These are phyloP conservation scores for Calonectria pteridis DNA, from an alignment of 2,329 filamentous ascomycete species.

Conservation along the genomic window DNA sequence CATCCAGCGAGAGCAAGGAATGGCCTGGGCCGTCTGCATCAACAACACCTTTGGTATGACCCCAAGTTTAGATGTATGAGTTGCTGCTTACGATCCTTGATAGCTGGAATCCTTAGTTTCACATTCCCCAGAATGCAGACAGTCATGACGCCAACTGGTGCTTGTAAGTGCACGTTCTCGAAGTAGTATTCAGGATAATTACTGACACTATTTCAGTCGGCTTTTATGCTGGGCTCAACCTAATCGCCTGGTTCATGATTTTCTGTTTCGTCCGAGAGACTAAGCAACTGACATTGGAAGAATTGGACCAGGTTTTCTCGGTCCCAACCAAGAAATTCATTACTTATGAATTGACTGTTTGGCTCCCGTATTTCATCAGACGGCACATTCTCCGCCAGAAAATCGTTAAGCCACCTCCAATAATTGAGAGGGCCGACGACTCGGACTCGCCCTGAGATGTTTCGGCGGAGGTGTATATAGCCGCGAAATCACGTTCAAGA, in stretches of 20 bases:
- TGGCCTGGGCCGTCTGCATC: slow-evolving; percentile 54
- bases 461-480: not conserved
- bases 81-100: slow-evolving; percentile 21
- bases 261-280: slow-evolving; percentile 62
- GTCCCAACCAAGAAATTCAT: slow-evolving; percentile 44
- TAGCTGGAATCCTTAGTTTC: slow-evolving; percentile 44
- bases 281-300: slow-evolving; percentile 60
- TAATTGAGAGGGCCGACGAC: slow-evolving; percentile 38
- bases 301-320: slow-evolving; percentile 43
- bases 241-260: slow-evolving; percentile 58
- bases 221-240: slow-evolving; percentile 59
- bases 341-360: slow-evolving; percentile 47
- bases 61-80: not conserved
- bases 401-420: slow-evolving; percentile 47
- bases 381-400: slow-evolving; percentile 50
- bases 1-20: slow-evolving; percentile 53
- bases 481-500: not conserved
- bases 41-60: slow-evolving; percentile 49
- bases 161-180: slow-evolving; percentile 35
- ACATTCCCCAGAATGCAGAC: slow-evolving; percentile 50
- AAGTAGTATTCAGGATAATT: rapidly evolving
- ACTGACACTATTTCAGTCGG: slow-evolving; percentile 44
- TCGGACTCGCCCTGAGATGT: not conserved
- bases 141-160: slow-evolving; percentile 49
- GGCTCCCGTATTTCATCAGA: slow-evolving; percentile 54